phyloP scores from a whole-genome alignment of 306 rosid species.

The Inga leiocalycina region DNA sequence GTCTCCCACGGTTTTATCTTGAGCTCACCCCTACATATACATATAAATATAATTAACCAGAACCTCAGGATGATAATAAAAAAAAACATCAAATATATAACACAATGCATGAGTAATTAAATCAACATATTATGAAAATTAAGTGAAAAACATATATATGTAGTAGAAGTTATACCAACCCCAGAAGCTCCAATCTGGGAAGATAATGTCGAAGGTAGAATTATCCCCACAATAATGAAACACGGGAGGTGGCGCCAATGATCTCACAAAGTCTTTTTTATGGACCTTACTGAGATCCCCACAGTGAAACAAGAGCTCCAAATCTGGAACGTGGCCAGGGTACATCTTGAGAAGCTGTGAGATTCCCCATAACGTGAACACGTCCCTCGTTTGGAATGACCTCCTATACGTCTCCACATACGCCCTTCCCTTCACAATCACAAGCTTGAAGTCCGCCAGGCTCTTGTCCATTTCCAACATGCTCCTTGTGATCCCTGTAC shows the following conservation, averaged over 20 bases:
- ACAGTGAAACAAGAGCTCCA: slow-evolving; percentile 54
- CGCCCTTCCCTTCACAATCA: slow-evolving; percentile 44
- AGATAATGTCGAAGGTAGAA: slow-evolving; percentile 43
- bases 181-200: slow-evolving; percentile 70
- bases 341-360: slow-evolving; percentile 54
- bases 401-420: slow-evolving; percentile 36
- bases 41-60: neutral
- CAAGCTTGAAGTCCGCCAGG: slow-evolving; percentile 40
- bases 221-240: slow-evolving; percentile 53
- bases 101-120: neutral
- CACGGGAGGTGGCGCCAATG: slow-evolving; percentile 40
- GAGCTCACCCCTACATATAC: slow-evolving; percentile 43
- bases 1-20: slow-evolving; percentile 51
- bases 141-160: neutral
- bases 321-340: slow-evolving; percentile 51
- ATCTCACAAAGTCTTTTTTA: neutral
- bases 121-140: neutral
- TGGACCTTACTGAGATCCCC: slow-evolving; percentile 39
- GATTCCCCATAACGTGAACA: slow-evolving; percentile 60
- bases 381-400: slow-evolving; percentile 48
- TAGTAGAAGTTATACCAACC: slow-evolving; percentile 52
- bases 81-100: too few relatives aligned
- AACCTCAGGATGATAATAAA: too few relatives aligned
- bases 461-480: slow-evolving; percentile 41
- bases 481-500: slow-evolving; percentile 47